Conservation (phyloP, 176 grass and related monocot genomes). For the Oryza meridionalis region DNA sequence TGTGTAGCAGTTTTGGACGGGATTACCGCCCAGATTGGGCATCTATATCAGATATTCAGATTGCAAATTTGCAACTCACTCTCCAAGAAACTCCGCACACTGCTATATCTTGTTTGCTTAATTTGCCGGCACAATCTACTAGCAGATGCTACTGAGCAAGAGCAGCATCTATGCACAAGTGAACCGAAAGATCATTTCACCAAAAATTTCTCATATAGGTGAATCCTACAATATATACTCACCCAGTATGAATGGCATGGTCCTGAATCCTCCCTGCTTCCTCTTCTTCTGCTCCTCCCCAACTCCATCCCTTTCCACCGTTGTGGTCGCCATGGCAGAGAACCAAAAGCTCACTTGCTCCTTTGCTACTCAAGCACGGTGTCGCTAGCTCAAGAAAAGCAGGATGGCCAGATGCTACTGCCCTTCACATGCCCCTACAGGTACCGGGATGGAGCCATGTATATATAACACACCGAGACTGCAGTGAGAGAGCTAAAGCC, state of each 20-base stretch:
- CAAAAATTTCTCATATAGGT: not conserved
- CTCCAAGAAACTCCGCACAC: not conserved
- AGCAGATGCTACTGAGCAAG: not conserved
- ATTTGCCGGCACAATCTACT: not conserved
- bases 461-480: slow-evolving; percentile 30
- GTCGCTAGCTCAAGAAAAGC: not conserved
- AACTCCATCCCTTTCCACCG: slow-evolving; percentile 32
- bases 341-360: not conserved
- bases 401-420: not conserved
- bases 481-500: not conserved
- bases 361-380: not conserved
- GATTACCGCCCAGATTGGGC: slow-evolving; percentile 9
- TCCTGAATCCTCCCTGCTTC: slow-evolving; percentile 74
- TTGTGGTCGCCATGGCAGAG: slow-evolving; percentile 24
- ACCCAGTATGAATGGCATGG: slow-evolving; percentile 83
- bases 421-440: slow-evolving; percentile 26
- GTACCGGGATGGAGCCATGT: not conserved
- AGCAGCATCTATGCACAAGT: not conserved
- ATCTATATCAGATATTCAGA: not conserved
- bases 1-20: not conserved
- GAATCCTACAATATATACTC: not conserved
- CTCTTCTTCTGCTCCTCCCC: slow-evolving; percentile 23
- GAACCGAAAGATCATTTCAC: not conserved
- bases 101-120: not conserved
- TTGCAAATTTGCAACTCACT: not conserved